Evolutionary conservation across 2,329 filamentous ascomycete genomes (phyloP).

Genomic region (Catunica adiposa): DNA sequence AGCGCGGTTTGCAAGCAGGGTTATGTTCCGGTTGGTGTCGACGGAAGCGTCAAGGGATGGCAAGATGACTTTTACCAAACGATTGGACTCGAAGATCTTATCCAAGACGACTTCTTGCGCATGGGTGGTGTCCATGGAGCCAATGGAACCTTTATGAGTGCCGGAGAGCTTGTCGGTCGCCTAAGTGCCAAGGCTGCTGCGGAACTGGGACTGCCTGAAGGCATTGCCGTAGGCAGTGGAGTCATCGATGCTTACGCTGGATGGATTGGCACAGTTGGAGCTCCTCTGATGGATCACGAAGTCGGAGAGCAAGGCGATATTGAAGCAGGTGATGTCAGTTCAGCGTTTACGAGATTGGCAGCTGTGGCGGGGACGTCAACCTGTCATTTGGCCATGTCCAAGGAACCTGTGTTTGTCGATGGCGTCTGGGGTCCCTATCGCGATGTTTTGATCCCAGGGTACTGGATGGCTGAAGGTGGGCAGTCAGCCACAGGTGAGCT

Average conservation of each 20-base stretch:
- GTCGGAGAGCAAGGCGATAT: conserved; percentile 23
- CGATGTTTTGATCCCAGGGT: conserved; percentile 78
- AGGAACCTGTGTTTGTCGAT: conserved; percentile 78
- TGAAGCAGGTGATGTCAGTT: conserved; percentile 56
- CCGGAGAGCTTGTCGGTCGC: conserved; percentile 75
- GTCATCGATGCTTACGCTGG: conserved; percentile 98
- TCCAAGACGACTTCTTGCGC: conserved; percentile 73
- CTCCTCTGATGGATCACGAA: conserved; percentile 50
- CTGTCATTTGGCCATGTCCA: conserved; percentile 92
- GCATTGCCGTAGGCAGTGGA: conserved; percentile 84
- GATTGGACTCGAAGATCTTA: conserved; percentile 75
- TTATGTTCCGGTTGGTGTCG: conserved; percentile 88
- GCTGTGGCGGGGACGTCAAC: conserved; percentile 94
- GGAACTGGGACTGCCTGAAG: conserved; percentile 69
- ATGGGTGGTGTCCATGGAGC: conserved; percentile 90
- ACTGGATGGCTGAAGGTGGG: conserved; percentile 94
- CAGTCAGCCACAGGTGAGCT: conserved; percentile 94
- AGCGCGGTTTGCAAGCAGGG: conserved; percentile 96
- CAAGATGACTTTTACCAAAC: conserved; percentile 81
- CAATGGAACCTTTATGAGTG: conserved; percentile 84
- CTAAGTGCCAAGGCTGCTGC: conserved; percentile 68
- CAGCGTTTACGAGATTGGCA: conserved; percentile 83
- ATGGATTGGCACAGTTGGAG: conserved; percentile 97
- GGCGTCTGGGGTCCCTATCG: conserved; percentile 97
- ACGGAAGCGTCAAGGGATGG: conserved; percentile 95